Evolutionary conservation across 2,329 filamentous ascomycete genomes (phyloP), one percentile per base, ranked within the genome.

Genomic region (Penicillium palitans): DNA sequence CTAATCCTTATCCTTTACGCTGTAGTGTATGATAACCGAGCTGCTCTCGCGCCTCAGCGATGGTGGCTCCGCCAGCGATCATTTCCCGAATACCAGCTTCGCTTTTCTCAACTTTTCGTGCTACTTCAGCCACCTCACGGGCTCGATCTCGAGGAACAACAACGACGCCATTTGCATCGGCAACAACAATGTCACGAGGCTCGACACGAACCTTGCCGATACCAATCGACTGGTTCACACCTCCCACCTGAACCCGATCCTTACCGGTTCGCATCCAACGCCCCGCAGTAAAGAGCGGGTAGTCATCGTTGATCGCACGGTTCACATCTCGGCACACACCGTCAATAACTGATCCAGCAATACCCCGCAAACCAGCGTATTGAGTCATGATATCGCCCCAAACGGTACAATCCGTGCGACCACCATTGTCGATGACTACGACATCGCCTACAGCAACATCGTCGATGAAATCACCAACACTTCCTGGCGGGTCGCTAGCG

Each of bases 361-460:
- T 66, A 6, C 64, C 68, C 42, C 68, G 64, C 2, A 72, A 33
- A 4, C 70, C 68, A 3, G 72, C 70, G 19, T 73, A 74, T 54
- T 74, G 70, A 0, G 72, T 74, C 70, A 74, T 73, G 1, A 73
- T 74, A 53, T 74, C 72, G 1, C 72, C 72, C 72, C 72, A 74
- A 4, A 74, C 69, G 2, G 72, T 74, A 17, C 72, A 74, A 33
- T 74, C 70, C 0, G 63, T 74, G 35, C 72, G 71, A 15, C 71
- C 70, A 3, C 66, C 62, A 12, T 74, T 74, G 47, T 73, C 71
- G 33, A 74, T 74, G 1, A 74, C 70, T 0, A 74, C 64, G 0
- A 74, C 47, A 52, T 74, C 58, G 69, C 74, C 29, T 86, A 51
- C 31, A 6, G 69, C 69, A 15, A 73, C 69, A 13, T 73, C 69